A percentile compares a stretch with the other conserved stretches of the same genome.
These are phyloP conservation scores for Fusarium sp. DNA, from an alignment of 2,329 filamentous ascomycete genomes.

Conservation along the genomic window DNA sequence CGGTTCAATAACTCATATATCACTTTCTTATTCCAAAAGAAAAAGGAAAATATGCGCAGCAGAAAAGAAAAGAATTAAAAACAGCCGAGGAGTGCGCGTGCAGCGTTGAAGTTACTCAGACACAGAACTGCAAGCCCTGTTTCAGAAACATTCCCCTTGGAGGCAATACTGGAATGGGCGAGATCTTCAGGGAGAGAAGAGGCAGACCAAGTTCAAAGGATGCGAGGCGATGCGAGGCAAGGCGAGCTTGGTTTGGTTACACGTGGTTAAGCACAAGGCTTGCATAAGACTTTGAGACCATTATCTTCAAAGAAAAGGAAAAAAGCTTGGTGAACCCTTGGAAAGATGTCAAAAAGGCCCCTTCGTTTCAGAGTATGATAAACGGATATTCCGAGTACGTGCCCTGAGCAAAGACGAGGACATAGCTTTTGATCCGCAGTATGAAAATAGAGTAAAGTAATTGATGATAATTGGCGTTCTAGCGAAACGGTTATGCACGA, in stretches of 20 bases:
- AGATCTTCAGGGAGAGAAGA: slow-evolving; percentile 25
- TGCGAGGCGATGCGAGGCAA: neutral
- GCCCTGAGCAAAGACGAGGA: neutral
- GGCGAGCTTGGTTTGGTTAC: slow-evolving; percentile 14
- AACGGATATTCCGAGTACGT: neutral
- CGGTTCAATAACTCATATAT: neutral
- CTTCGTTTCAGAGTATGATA: neutral
- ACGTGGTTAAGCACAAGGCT: slow-evolving; percentile 23
- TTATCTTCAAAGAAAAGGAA: neutral
- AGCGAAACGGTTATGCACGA: slow-evolving; percentile 17
- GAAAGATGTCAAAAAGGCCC: neutral
- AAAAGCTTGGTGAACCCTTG: neutral
- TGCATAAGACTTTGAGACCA: slow-evolving; percentile 11
- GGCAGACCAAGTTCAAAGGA: neutral
- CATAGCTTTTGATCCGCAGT: neutral
- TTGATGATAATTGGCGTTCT: neutral
- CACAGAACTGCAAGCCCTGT: slow-evolving; percentile 29
- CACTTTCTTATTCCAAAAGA: neutral
- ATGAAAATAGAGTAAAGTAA: neutral
- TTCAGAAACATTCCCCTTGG: slow-evolving; percentile 32
- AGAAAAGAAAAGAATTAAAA: neutral
- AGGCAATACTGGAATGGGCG: slow-evolving; percentile 29
- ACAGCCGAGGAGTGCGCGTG: neutral
- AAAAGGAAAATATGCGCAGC: neutral
- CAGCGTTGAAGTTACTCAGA: neutral